Evolutionary conservation across 805 yeast genomes (phyloP), one percentile per base, ranked within the genome.

Genomic region (Schwanniomyces occidentalis): DNA sequence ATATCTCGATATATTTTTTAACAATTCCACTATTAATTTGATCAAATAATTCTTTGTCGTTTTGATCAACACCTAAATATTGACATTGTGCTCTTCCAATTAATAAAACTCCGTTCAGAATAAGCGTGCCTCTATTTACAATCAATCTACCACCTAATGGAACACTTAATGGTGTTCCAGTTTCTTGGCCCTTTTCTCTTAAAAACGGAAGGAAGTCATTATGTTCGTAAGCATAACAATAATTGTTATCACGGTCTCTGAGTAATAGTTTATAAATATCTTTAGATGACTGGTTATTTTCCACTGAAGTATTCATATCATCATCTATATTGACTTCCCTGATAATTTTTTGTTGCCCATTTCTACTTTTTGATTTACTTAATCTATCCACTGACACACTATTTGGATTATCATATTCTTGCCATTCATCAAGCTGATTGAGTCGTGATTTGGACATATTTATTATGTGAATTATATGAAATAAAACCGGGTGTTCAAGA

Each of bases 371-470:
- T 6, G 53, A 50, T 28, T 44, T 48, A 35, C 39, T 45, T 27
- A 81, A 54, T 16, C 82, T 57, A 54, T 82, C 91, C 2, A 76
- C 78, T 10, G 75, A 75, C 3, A 75, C 80, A n/a, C 65, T 69
- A 41, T 75, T 78, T 2, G 80, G 77, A 46, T 82, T 80, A n/a
- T 73, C 58, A 32, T 61, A 56, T 21, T 71, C 70, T 15, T 60
- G 61, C 55, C 84, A 61, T 5, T 69, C 73, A 42, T 83, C 91
- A 3, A 80, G 48, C 42, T 76, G 78, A n/a, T 65, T 56, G 14
- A 75, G 51, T 14, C 63, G 59, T 0, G 88, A 76, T 19, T 56
- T 65, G 5, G 80, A 63, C 1, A 76, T 62, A 56, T 82, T 80
- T 45, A 69, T 70, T 1, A 82, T 50, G 43, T 74, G 74, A 1